phyloP scores from a whole-genome alignment of 768 basidiomycete genomes.

The Serendipita vermifera region DNA sequence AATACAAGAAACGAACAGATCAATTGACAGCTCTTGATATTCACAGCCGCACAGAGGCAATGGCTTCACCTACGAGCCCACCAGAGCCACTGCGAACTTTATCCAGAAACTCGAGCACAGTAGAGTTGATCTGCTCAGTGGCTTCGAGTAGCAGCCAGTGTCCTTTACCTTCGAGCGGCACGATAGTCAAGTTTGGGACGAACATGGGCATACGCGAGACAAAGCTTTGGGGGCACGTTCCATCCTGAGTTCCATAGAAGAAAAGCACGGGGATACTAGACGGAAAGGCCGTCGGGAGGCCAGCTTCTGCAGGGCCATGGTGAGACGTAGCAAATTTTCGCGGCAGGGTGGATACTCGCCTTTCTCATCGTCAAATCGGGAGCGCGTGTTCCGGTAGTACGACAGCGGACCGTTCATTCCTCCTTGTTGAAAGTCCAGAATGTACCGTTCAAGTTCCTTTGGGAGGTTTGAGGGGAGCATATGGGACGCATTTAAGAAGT shows the following conservation, averaged over 20 bases:
- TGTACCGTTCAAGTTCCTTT: conserved; percentile 46
- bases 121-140: conserved; percentile 39
- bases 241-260: conserved; percentile 46
- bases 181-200: conserved; percentile 36
- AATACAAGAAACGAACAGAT: too few species aligned
- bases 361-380: conserved; percentile 54
- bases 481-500: neutral
- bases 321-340: too few species aligned
- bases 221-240: conserved; percentile 30
- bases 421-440: conserved; percentile 33
- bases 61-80: too few species aligned
- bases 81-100: too few species aligned
- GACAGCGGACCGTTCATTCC: conserved; percentile 60
- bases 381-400: conserved; percentile 53
- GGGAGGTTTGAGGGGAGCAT: neutral
- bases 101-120: conserved; percentile 27
- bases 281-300: conserved; percentile 22
- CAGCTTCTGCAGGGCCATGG: neutral
- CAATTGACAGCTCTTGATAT: too few species aligned
- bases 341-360: neutral
- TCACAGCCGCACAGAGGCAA: too few species aligned
- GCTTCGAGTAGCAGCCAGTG: conserved; percentile 64
- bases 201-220: conserved; percentile 37
- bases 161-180: conserved; percentile 41
- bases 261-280: conserved; percentile 42